Evolutionary conservation across 2,329 filamentous ascomycete species (phyloP).

Genomic region (Fusarium sp.): DNA sequence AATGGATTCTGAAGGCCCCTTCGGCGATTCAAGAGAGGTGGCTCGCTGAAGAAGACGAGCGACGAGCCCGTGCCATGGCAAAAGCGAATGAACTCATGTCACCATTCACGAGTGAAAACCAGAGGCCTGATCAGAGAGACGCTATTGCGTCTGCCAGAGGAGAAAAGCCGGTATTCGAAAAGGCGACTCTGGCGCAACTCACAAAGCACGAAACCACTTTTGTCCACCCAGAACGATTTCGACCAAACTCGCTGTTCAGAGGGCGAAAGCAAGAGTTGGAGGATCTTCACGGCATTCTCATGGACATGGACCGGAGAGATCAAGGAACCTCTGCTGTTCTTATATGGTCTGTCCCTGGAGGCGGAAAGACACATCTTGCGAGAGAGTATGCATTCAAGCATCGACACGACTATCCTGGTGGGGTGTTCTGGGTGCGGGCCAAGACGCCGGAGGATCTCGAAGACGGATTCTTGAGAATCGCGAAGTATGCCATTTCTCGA

Average conservation of each 20-base stretch:
- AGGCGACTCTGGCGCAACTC: slow-evolving; percentile 1
- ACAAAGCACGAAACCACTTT: slow-evolving; percentile 31
- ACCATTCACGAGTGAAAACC: slow-evolving; percentile 39
- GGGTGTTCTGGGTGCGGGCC: slow-evolving; percentile 44
- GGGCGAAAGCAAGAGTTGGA: slow-evolving; percentile 34
- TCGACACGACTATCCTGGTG: slow-evolving; percentile 39
- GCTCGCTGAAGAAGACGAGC: slow-evolving; percentile 70
- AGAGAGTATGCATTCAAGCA: slow-evolving; percentile 45
- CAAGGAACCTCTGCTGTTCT: slow-evolving; percentile 44
- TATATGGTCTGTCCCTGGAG: slow-evolving; percentile 43
- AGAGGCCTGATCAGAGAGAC: slow-evolving; percentile 5
- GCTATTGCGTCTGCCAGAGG: slow-evolving; percentile 2
- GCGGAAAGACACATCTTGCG: slow-evolving; percentile 44
- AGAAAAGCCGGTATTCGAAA: slow-evolving; percentile 9
- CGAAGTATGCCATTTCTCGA: slow-evolving; percentile 33
- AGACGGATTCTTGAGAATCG: slow-evolving; percentile 44
- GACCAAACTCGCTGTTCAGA: slow-evolving; percentile 42
- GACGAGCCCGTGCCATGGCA: slow-evolving; percentile 56
- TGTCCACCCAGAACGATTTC: slow-evolving; percentile 44
- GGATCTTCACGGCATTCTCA: slow-evolving; percentile 43
- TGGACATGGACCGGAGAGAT: slow-evolving; percentile 33
- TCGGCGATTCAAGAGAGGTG: slow-evolving; percentile 68
- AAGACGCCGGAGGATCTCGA: slow-evolving; percentile 46
- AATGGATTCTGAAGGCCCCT: slow-evolving; percentile 68
- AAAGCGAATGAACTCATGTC: slow-evolving; percentile 61